These are phyloP conservation scores for Cryptomeria japonica DNA, from an alignment of 75 land plant genomes.

Conservation along the genomic window DNA sequence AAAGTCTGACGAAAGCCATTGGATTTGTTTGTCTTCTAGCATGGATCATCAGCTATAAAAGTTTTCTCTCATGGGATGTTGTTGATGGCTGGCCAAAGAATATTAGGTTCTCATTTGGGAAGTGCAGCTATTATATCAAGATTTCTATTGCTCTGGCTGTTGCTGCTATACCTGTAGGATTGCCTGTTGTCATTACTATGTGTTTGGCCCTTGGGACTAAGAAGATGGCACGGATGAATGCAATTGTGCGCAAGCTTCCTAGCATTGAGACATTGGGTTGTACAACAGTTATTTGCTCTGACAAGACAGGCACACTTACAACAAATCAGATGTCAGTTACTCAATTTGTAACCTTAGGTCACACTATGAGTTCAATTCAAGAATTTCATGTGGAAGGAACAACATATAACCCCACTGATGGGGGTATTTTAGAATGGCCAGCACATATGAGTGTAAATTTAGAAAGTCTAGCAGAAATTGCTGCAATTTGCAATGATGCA, in stretches of 20 bases:
- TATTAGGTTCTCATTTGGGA: conserved; percentile 69
- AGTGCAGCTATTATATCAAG: conserved; percentile 86
- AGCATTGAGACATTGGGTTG: conserved; percentile 94
- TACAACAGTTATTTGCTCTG: conserved; percentile 89
- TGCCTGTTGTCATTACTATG: conserved; percentile 90
- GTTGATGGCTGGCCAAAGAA: conserved; percentile 66
- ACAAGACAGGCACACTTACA: conserved; percentile 91
- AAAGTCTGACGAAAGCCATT: conserved; percentile 58
- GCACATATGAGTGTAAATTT: conserved; percentile 58
- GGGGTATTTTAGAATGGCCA: conserved; percentile 63
- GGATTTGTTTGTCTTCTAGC: conserved; percentile 75
- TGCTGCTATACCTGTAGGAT: conserved; percentile 92
- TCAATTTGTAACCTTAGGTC: conserved; percentile 59
- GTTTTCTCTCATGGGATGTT: conserved; percentile 73
- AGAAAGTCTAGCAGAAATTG: conserved; percentile 65
- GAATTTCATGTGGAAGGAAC: conserved; percentile 74
- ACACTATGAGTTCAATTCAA: conserved; percentile 22
- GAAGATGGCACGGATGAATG: conserved; percentile 90
- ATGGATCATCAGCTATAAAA: conserved; percentile 79
- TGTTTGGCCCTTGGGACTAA: conserved; percentile 83
- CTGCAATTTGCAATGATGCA: conserved; percentile 86
- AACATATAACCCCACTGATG: conserved; percentile 78
- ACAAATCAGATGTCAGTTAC: conserved; percentile 89
- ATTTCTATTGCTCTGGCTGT: conserved; percentile 89
- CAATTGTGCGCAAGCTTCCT: conserved; percentile 87